Percentiles rank a stretch among this genome's conserved stretches.
phyloP scores from a whole-genome alignment of 768 basidiomycete genomes.

The Auriscalpium microsporum region DNA sequence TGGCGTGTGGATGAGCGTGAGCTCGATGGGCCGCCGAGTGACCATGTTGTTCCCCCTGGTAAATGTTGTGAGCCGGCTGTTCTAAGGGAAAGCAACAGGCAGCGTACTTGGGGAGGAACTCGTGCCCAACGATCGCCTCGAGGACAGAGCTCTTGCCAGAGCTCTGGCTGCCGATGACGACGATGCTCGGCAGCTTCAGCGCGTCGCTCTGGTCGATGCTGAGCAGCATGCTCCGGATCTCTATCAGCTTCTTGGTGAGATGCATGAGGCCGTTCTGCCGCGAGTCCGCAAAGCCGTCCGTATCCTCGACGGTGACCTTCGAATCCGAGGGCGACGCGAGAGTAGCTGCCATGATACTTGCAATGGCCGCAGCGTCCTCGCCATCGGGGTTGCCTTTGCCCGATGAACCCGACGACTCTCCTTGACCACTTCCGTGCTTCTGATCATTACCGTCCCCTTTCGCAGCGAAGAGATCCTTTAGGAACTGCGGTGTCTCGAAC shows the following conservation, averaged over 20 bases:
- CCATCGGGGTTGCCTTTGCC: conserved; percentile 38
- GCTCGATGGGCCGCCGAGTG: conserved; percentile 93
- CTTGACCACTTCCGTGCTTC: conserved; percentile 24
- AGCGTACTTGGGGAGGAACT: conserved; percentile 94
- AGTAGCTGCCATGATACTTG: conserved; percentile 69
- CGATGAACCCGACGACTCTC: conserved; percentile 27
- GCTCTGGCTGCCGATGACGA: conserved; percentile 97
- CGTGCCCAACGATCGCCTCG: conserved; percentile 95
- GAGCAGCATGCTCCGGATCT: conserved; percentile 89
- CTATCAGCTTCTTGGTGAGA: conserved; percentile 90
- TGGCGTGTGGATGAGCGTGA: conserved; percentile 92
- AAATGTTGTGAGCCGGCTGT: neutral
- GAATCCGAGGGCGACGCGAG: conserved; percentile 69
- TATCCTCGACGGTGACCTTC: conserved; percentile 25
- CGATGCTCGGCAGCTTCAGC: conserved; percentile 92
- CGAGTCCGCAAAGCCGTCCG: conserved; percentile 32
- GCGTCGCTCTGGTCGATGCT: conserved; percentile 94
- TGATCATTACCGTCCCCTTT: conserved; percentile 11
- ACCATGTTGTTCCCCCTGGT: conserved; percentile 97
- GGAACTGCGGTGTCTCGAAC: conserved; percentile 54
- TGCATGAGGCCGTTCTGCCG: conserved; percentile 84
- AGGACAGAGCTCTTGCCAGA: conserved; percentile 97
- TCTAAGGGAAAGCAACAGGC: neutral
- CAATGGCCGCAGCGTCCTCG: conserved; percentile 55
- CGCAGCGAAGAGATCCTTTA: conserved; percentile 52